Base-by-base conservation (phyloP, 2,329 filamentous ascomycete genomes). In the Trichophyton benhamiae region DNA sequence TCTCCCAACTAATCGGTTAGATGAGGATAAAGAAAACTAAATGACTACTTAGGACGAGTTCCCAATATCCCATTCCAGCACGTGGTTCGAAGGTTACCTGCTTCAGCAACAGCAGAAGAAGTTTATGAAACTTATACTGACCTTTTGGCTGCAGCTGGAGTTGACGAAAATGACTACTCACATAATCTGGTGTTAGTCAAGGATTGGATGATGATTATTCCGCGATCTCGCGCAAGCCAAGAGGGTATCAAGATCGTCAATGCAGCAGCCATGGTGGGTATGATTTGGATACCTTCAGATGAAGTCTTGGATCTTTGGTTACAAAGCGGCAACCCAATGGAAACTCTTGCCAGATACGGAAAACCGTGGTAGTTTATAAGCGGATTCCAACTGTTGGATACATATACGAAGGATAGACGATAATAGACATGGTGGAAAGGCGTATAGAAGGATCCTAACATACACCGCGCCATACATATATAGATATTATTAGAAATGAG, bases 121-220 rank as follows among this genome's bases (percentile, higher is more conserved):
- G 25, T 65, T 17, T 62, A 62, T 41, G 15, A 55, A 7, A 62
- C 57, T 0, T 65, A 65, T 46, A 57, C 55, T 8, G 58, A 63
- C 3, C 63, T 65, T 11, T 36, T 65, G 17, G 57, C 46, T 52
- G 58, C 58, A 4, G 38, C 62, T 58, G 63, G 60, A 9, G 62
- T 63, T 17, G 57, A 60, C 7, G 30, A 62, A 42, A 30, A 49
- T 11, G 63, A 65, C 17, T 63, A 57, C 41, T 65, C 77, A 7
- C 79, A 81, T 64, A 80, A 79, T 60, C 68, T 80, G 8, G 65
- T 79, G 1, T 66, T 80, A 48, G 73, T 75, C 62, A 68, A 69
- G 30, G 69, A 73, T 15, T 75, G 75, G 69, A 72, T 81, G 30
- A 65, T 80, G 27, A 74, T 80, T 1, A 72, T 80, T 25, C 79